Base-by-base conservation (phyloP, 2,329 filamentous ascomycete species). In the Fusarium xyrophilum region DNA sequence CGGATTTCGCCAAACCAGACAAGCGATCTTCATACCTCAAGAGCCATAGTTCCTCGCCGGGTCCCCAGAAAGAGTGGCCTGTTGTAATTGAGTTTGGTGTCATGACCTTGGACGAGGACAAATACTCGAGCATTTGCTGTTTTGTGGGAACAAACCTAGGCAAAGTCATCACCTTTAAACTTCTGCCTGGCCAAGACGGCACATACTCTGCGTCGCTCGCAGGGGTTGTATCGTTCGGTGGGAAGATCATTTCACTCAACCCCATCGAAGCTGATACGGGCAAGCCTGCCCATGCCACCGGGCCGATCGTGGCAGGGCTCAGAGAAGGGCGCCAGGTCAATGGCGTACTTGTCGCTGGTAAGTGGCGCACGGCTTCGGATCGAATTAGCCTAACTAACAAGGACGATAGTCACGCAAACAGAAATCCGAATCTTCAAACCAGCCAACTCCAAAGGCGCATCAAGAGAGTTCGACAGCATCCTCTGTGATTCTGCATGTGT, bases 121-220 rank as follows among this genome's bases (percentile, higher is more conserved):
- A 93, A 68, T 99, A 97, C 77, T 98, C 96, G 3, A 97, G 93
- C 74, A 97, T 99, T 59, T 88, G 91, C 61, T 91, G 96, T 70
- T 96, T 98, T 71, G 92, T 96, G 4, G 96, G 96, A 23, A 98
- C 96, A 0, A 94, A 90, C 69, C 79, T 88, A 32, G 96, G 96
- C 40, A 93, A 92, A 73, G 82, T 98, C 21, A 88, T 90, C 10
- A 98, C 95, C 0, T 95, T 98, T 81, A 97, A 97, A 80, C 84
- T 99, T 25, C 81, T 98, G 5, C 96, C 96, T 0, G 85, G 90
- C 17, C 87, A 86, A 55, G 87, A 89, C 7, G 85, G 89, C 14
- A 67, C 70, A 6, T 98, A 97, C 77, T 84, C 87, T 14, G 92
- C 88, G 15, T 86, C 91, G 58, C 85, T 91, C 51, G 91, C 87